phyloP scores from a whole-genome alignment of 1,139 yeast genomes.

The Scheffersomyces insectosa region DNA sequence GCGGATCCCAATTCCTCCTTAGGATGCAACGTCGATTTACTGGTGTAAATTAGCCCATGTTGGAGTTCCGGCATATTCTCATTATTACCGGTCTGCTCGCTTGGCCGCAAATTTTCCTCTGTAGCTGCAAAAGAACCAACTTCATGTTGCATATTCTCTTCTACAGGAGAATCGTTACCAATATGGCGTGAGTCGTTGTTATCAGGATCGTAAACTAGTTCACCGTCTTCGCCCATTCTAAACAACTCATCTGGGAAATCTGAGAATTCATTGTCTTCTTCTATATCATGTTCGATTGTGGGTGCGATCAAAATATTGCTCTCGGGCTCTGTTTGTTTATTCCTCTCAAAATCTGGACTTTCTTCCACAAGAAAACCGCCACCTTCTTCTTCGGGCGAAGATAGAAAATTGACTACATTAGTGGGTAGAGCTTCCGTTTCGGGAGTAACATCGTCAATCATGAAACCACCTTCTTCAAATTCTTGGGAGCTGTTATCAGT shows the following conservation, averaged over 20 bases:
- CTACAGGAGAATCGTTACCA: neutral
- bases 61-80: neutral
- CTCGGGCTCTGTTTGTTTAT: no score
- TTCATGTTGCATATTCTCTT: neutral
- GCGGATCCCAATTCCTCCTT: no score
- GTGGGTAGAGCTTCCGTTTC: no score
- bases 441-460: no score
- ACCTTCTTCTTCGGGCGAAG: constrained; percentile 1
- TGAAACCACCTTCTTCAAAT: no score
- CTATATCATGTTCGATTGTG: neutral
- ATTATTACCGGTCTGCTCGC: neutral
- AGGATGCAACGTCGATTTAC: no score
- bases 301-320: no score
- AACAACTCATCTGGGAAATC: constrained; percentile 19
- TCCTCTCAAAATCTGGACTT: neutral
- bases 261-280: neutral
- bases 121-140: constrained; percentile 13
- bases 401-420: no score
- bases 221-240: constrained; percentile 17
- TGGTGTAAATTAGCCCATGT: no score
- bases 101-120: constrained; percentile 1
- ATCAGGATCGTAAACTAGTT: constrained; percentile 22
- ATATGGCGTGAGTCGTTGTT: constrained; percentile 1
- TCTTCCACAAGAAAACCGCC: constrained; percentile 5
- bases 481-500: no score